Evolutionary conservation across 441 rosid genomes (phyloP), one percentile per base, ranked within the genome.

Genomic region (Capsella rubella): DNA sequence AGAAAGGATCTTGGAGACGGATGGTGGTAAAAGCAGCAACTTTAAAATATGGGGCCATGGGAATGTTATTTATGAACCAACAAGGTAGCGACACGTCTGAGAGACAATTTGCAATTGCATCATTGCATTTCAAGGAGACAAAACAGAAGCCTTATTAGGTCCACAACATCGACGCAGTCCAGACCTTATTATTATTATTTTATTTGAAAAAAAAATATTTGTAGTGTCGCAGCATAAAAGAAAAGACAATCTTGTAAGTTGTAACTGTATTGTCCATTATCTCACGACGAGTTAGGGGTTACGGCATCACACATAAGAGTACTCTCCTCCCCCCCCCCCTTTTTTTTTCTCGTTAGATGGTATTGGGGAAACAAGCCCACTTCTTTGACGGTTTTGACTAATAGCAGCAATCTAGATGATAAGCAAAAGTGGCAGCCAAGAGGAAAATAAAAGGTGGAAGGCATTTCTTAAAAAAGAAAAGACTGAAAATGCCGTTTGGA

Each of bases 111-210:
- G 21, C 18, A 69, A 61, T 6, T 54, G 46, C 67, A 69, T 75
- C 79, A 75, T 69, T 75, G 74, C 79, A 75, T 34, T 34, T n/a
- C 64, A 75, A 58, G 64, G 69, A 51, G 74, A 60, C 74, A 75
- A 61, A 53, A 62, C 52, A 69, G 74, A 75, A 68, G 74, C 69
- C 63, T 42, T 28, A 6, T 34, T 42, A 13, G 77, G 59, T 16
- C 73, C 51, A 66, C 61, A 50, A 11, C 65, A 58, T 57, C 46
- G 2, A 45, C 2, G 25, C 25, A 21, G 25, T 21, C 25, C 25
- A 21, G 25, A 21, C 25, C 25, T 21, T 21, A 21, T 21, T 21
- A 21, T 21, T 21, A 21, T 21, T 21, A 18, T 18, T 18, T 18
- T 18, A 18, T 21, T 21, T 21, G 2, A 21, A 21, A 21, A 21